phyloP scores from a whole-genome alignment of 208 protist genomes.

The Crithidia thermophila region DNA sequence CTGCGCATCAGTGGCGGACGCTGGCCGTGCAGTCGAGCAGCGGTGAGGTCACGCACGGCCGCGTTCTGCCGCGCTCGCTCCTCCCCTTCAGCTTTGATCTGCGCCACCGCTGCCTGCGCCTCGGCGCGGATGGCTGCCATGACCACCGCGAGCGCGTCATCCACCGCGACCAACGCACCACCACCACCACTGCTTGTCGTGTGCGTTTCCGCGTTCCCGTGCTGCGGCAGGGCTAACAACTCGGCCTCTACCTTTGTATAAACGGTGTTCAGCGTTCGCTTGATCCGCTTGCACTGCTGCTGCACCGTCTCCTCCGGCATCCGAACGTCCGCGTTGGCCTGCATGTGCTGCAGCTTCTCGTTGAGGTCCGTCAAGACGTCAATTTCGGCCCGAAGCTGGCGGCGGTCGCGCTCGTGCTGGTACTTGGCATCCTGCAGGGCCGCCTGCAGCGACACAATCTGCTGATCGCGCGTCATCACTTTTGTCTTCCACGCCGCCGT shows the following conservation, averaged over 20 bases:
- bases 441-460: constrained; percentile 39
- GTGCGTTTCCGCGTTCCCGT: not conserved
- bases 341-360: constrained; percentile 37
- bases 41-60: constrained; percentile 16
- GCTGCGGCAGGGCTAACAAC: constrained; percentile 24
- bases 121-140: constrained; percentile 38
- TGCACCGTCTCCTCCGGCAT: constrained; percentile 28
- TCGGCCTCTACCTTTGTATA: constrained; percentile 52
- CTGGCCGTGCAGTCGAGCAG: constrained; percentile 11
- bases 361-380: constrained; percentile 48
- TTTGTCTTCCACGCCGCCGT: constrained; percentile 35
- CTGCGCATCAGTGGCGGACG: no score
- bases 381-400: constrained; percentile 54
- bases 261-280: constrained; percentile 56
- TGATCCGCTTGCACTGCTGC: constrained; percentile 49
- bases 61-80: constrained; percentile 19
- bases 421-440: constrained; percentile 43
- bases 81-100: constrained; percentile 45
- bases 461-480: constrained; percentile 43
- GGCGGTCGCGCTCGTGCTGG: constrained; percentile 49
- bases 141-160: constrained; percentile 48
- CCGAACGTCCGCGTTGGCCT: constrained; percentile 25
- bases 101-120: constrained; percentile 36
- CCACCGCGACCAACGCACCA: constrained; percentile 16
- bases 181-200: not conserved